Percentiles rank a stretch among this genome's conserved stretches.
phyloP scores from a whole-genome alignment of 306 rosid genomes.

The Prunus kanzakura region DNA sequence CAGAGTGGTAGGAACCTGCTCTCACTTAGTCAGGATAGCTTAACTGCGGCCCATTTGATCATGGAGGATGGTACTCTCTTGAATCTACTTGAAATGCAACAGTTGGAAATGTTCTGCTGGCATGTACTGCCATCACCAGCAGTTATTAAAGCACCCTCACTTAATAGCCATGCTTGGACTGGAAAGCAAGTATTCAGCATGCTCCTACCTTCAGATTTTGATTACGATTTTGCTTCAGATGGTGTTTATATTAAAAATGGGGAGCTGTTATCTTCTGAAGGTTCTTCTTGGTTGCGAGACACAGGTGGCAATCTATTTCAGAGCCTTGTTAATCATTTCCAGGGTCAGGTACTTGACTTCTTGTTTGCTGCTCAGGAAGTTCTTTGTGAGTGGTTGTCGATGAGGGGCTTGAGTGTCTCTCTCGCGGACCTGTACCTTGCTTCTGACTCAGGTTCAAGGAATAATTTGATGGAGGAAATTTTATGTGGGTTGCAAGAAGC shows the following conservation, averaged over 20 bases:
- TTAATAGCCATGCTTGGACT: slow-evolving; percentile 53
- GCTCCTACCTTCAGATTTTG: slow-evolving; percentile 68
- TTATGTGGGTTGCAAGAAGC: slow-evolving; percentile 71
- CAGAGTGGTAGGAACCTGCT: slow-evolving; percentile 89
- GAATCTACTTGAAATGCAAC: slow-evolving; percentile 71
- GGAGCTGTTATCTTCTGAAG: slow-evolving; percentile 73
- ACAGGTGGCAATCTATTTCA: slow-evolving; percentile 55
- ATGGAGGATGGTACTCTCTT: slow-evolving; percentile 55
- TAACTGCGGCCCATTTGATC: slow-evolving; percentile 78
- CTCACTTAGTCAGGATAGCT: slow-evolving; percentile 87
- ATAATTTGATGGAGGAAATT: slow-evolving; percentile 82
- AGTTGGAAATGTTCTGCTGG: slow-evolving; percentile 63
- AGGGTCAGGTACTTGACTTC: slow-evolving; percentile 49
- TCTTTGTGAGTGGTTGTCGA: slow-evolving; percentile 88
- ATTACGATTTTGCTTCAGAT: slow-evolving; percentile 49
- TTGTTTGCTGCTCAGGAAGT: slow-evolving; percentile 64
- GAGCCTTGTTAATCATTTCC: slow-evolving; percentile 48
- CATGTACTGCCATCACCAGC: slow-evolving; percentile 43
- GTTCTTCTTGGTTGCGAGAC: slow-evolving; percentile 77
- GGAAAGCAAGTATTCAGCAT: slow-evolving; percentile 84
- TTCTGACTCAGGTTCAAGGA: slow-evolving; percentile 46
- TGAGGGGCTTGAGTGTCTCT: slow-evolving; percentile 87
- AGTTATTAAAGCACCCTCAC: slow-evolving; percentile 54
- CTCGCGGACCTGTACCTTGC: slow-evolving; percentile 74
- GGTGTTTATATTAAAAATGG: slow-evolving; percentile 51